Evolutionary conservation across 2,329 filamentous ascomycete genomes (phyloP).

Genomic region (Hymenoscyphus scutula): DNA sequence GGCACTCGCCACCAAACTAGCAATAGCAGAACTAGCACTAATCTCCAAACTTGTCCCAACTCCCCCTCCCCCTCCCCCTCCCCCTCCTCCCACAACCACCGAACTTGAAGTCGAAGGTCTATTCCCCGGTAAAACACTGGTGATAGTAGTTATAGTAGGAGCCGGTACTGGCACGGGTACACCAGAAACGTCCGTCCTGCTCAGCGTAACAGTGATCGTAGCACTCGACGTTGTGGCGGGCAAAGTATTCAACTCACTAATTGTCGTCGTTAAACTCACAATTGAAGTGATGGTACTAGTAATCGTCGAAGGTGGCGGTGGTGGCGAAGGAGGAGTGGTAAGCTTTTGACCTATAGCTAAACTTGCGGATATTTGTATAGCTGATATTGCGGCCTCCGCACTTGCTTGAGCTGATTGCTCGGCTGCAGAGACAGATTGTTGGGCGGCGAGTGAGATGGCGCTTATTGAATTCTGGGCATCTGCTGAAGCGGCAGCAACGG

Average conservation of each 20-base stretch:
- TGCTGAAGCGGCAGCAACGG: neutral
- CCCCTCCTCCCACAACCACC: neutral
- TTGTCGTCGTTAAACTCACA: neutral
- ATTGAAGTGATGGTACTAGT: neutral
- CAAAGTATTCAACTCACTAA: neutral
- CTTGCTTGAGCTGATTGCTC: neutral
- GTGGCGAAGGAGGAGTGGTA: neutral
- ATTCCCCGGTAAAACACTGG: neutral
- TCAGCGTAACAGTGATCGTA: neutral
- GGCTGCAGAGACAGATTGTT: neutral
- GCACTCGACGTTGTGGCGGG: neutral
- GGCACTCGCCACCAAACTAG: slow-evolving; percentile 10
- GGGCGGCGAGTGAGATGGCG: neutral
- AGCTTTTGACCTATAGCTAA: slow-evolving; percentile 1
- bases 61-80: neutral
- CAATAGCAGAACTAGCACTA: slow-evolving; percentile 5
- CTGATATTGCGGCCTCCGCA: neutral
- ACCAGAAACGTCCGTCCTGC: neutral
- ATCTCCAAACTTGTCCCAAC: neutral
- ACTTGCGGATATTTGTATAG: slow-evolving; percentile 5
- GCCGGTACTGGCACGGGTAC: too few species aligned
- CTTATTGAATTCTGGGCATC: neutral
- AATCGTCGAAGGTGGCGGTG: neutral
- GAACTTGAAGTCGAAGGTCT: neutral
- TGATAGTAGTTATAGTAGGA: neutral